These are phyloP conservation scores for Mortierella sp. DNA, from an alignment of 371 early-diverging fungal species.

Conservation along the genomic window DNA sequence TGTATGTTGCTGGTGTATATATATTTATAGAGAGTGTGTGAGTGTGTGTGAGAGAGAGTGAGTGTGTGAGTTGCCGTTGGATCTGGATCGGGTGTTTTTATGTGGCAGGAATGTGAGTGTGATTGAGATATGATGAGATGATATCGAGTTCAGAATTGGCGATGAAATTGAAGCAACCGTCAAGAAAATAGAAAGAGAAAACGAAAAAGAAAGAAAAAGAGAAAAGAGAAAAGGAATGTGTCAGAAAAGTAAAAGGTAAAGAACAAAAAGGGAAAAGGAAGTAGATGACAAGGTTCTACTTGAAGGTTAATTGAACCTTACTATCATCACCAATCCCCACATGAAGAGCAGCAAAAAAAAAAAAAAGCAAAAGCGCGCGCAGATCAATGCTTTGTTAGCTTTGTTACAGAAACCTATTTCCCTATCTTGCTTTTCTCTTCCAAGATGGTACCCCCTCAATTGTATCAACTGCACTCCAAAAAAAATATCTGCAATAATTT, in stretches of 20 bases:
- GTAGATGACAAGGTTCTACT: neutral
- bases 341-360: too few species aligned
- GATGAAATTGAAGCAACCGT: too few species aligned
- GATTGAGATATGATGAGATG: neutral
- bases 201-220: neutral
- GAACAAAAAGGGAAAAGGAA: neutral
- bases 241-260: neutral
- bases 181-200: neutral
- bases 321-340: neutral
- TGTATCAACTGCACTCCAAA: too few species aligned
- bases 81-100: neutral
- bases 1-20: too few species aligned
- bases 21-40: too few species aligned
- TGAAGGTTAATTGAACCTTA: slow-evolving; percentile 1
- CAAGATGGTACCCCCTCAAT: too few species aligned
- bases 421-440: too few species aligned
- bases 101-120: neutral
- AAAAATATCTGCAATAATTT: too few species aligned
- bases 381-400: neutral
- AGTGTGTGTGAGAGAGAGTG: too few species aligned
- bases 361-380: too few species aligned
- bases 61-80: too few species aligned
- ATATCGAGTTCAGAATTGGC: too few species aligned
- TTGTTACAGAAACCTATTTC: neutral
- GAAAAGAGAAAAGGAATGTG: neutral